phyloP scores from a whole-genome alignment of 2,329 filamentous ascomycete genomes.

The Colletotrichum plurivorum region DNA sequence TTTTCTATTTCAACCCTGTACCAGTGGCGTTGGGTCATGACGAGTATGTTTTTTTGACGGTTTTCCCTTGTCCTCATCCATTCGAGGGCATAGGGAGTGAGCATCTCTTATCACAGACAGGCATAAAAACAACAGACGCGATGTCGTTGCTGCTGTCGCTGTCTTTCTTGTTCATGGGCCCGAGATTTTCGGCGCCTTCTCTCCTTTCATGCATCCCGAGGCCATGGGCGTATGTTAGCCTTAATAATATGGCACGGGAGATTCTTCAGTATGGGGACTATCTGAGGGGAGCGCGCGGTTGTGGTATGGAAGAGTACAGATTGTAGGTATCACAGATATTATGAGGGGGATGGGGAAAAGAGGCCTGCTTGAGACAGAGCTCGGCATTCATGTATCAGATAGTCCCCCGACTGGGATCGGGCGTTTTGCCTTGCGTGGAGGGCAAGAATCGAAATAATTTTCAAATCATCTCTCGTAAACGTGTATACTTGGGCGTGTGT shows the following conservation, averaged over 20 bases:
- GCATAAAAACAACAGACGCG: no score
- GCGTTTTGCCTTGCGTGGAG: not conserved
- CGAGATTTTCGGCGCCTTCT: not conserved
- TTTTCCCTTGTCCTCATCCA: not conserved
- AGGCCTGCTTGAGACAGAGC: conserved; percentile 4
- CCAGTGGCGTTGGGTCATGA: conserved; percentile 5
- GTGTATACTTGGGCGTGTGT: not conserved
- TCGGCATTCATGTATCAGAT: not conserved
- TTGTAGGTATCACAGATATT: no score
- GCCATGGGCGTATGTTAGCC: conserved; percentile 13
- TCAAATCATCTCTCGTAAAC: not conserved
- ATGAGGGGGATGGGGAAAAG: not conserved
- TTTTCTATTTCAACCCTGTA: not conserved
- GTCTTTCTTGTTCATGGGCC: no score
- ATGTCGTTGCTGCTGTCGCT: not conserved
- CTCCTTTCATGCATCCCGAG: conserved; percentile 22
- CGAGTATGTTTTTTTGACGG: conserved; percentile 8
- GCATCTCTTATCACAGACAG: conserved; percentile 18
- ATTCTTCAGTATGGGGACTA: conserved; percentile 5
- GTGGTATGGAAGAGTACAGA: no score
- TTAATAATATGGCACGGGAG: conserved; percentile 16
- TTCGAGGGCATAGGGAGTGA: conserved; percentile 13
- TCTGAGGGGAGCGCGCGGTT: not conserved
- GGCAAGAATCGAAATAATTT: not conserved
- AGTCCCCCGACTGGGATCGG: not conserved